A percentile compares a stretch with the other conserved stretches of the same genome.
Evolutionary conservation across 306 rosid genomes (phyloP).

Genomic region (Quercus engelmannii): DNA sequence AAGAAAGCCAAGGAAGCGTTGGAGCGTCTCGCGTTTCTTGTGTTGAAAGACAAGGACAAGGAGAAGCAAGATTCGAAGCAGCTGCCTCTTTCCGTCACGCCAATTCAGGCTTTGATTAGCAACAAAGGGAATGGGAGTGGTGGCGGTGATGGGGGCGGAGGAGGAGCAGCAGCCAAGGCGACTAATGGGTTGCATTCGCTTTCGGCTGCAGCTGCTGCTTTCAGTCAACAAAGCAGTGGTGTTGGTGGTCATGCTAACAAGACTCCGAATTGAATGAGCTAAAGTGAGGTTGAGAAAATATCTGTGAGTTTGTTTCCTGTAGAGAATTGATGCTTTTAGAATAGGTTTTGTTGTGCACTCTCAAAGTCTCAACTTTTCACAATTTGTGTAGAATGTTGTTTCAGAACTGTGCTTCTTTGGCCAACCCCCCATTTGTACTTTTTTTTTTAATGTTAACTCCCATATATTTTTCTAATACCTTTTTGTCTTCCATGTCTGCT

Average conservation of each 20-base stretch:
- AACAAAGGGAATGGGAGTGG: too few relatives aligned
- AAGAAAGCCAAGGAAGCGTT: conserved; percentile 56
- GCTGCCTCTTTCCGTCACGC: too few relatives aligned
- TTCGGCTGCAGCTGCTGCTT: neutral
- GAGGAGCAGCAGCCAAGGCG: neutral
- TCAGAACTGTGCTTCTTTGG: neutral
- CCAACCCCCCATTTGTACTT: neutral
- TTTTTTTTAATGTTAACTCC: neutral
- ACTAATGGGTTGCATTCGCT: conserved; percentile 2
- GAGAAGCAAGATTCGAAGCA: neutral
- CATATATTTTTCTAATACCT: neutral
- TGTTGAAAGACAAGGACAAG: conserved; percentile 23
- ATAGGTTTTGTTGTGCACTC: too few relatives aligned
- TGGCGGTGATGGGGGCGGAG: too few relatives aligned
- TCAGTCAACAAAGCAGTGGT: neutral
- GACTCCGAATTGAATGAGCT: too few relatives aligned
- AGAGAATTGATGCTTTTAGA: too few relatives aligned
- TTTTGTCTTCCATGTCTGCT: too few relatives aligned
- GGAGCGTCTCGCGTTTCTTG: conserved; percentile 35
- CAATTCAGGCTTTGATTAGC: too few relatives aligned
- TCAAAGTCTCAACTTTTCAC: too few relatives aligned
- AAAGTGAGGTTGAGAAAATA: too few relatives aligned
- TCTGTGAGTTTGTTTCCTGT: too few relatives aligned
- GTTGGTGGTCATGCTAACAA: neutral
- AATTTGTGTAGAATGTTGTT: too few relatives aligned